Evolutionary conservation across 225 moss, liverwort and hornwort species (phyloP), one percentile per base, ranked within the genome.

Genomic region (Climacium dendroides): DNA sequence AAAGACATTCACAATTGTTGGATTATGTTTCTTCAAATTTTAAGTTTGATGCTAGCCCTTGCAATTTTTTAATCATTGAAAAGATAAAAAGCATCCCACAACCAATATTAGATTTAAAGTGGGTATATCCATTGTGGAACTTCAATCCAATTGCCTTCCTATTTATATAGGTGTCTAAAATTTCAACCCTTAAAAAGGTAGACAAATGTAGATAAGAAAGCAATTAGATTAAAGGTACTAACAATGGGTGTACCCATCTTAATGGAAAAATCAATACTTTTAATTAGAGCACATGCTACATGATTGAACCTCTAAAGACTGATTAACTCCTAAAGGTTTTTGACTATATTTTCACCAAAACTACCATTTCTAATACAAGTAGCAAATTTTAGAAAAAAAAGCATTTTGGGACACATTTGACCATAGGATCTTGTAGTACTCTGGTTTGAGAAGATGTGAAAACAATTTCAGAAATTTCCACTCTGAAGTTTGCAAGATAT

Each of bases 1-100:
- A 45, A 71, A 19, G 1, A 9, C 15, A 29, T 73, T 30, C 0
- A 2, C 11, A 47, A 47, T 29, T 1, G 2, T 0, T 72, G 1
- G 6, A 72, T 29, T 6, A 0, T 73, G 6, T 47, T 7, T 19
- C 19, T 4, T 30, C 18, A 73, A 4, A 48, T 30, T 2, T 74
- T 48, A 7, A 74, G 2, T 0, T 48, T 19, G 11, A 10, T 29
- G 10, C 18, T 0, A 47, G 0, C 11, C 41, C 2, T 30, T 74
- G 7, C 19, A 48, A 48, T 74, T 7, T 1, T 1, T 19, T 0
- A 2, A 48, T 74, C 11, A 47, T 12, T 0, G n/a, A 29, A 47
- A 72, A 10, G 3, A 0, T 0, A 10, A 17, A 72, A 47, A 11
- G 30, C 1, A 0, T 18, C 0, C 6, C 0, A 47, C 30, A 18